phyloP scores from a whole-genome alignment of 2,329 filamentous ascomycete species.

The Colletotrichum sp. region DNA sequence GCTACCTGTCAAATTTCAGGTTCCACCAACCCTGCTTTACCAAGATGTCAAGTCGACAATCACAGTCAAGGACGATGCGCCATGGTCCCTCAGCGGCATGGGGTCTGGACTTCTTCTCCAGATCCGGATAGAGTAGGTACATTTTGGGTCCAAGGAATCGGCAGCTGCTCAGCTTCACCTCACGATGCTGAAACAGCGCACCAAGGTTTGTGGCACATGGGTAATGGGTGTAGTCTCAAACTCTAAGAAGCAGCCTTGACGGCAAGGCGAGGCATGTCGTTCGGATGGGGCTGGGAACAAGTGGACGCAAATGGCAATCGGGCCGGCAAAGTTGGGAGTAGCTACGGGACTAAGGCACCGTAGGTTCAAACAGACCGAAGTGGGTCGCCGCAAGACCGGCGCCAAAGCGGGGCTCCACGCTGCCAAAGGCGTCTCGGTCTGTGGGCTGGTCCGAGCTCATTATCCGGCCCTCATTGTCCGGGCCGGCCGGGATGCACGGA shows the following conservation, averaged over 20 bases:
- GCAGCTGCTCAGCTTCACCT: background rate
- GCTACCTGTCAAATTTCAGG: background rate
- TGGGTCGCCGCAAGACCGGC: slow-evolving; percentile 8
- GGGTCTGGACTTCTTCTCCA: background rate
- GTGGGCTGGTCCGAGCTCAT: background rate
- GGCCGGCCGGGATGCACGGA: slow-evolving; percentile 12
- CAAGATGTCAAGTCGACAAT: background rate
- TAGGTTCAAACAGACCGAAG: background rate
- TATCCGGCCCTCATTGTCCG: slow-evolving; percentile 1
- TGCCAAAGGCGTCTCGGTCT: background rate
- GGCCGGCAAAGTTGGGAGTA: background rate
- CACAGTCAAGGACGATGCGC: background rate
- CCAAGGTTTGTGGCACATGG: slow-evolving; percentile 7
- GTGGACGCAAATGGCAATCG: background rate
- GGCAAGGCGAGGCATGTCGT: background rate
- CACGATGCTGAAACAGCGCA: background rate
- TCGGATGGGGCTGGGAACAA: background rate
- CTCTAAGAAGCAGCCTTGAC: background rate
- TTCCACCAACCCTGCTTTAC: background rate
- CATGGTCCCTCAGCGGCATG: background rate
- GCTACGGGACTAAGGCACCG: background rate
- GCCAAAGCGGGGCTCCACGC: background rate
- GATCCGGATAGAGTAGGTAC: background rate
- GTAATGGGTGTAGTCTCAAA: slow-evolving; percentile 4
- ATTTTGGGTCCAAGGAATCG: background rate